These are phyloP conservation scores for Pichia terricola DNA, from an alignment of 1,139 yeast species.

Conservation along the genomic window DNA sequence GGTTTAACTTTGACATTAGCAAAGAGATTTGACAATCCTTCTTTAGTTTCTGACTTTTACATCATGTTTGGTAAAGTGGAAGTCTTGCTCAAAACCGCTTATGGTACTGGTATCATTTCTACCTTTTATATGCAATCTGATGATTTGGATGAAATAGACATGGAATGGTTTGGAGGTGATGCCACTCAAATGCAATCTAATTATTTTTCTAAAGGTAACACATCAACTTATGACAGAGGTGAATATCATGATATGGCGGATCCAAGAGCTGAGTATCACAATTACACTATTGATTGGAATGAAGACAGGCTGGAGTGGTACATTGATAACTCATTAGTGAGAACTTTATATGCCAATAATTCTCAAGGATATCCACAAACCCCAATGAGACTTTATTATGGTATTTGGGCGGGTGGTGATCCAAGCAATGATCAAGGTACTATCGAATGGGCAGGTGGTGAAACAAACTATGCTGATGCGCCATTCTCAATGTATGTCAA, in stretches of 20 bases:
- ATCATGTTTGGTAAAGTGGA: slow-evolving; percentile 83
- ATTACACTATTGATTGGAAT: slow-evolving; percentile 80
- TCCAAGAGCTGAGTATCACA: slow-evolving; percentile 54
- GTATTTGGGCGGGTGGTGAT: slow-evolving; percentile 56
- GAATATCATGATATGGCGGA: slow-evolving; percentile 49
- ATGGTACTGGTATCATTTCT: slow-evolving; percentile 70
- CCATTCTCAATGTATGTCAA: slow-evolving; percentile 58
- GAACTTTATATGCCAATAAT: slow-evolving; percentile 32
- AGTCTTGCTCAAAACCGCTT: slow-evolving; percentile 59
- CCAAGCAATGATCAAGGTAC: slow-evolving; percentile 38
- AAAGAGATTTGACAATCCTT: slow-evolving; percentile 64
- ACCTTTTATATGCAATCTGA: slow-evolving; percentile 78
- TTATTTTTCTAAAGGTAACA: slow-evolving; percentile 72
- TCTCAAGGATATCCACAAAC: slow-evolving; percentile 41
- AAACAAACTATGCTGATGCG: slow-evolving; percentile 37
- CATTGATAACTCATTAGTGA: slow-evolving; percentile 33
- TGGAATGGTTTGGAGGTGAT: slow-evolving; percentile 80
- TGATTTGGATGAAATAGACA: slow-evolving; percentile 77
- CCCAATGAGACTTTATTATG: slow-evolving; percentile 38
- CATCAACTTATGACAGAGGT: slow-evolving; percentile 72
- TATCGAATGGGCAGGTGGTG: slow-evolving; percentile 52
- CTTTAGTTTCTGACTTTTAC: slow-evolving; percentile 65
- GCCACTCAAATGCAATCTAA: slow-evolving; percentile 66
- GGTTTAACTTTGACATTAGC: slow-evolving; percentile 57
- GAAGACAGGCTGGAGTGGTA: slow-evolving; percentile 42